A percentile compares a stretch with the other conserved stretches of the same genome.
Conservation (phyloP, 306 rosid genomes). For the Prunus mume region DNA sequence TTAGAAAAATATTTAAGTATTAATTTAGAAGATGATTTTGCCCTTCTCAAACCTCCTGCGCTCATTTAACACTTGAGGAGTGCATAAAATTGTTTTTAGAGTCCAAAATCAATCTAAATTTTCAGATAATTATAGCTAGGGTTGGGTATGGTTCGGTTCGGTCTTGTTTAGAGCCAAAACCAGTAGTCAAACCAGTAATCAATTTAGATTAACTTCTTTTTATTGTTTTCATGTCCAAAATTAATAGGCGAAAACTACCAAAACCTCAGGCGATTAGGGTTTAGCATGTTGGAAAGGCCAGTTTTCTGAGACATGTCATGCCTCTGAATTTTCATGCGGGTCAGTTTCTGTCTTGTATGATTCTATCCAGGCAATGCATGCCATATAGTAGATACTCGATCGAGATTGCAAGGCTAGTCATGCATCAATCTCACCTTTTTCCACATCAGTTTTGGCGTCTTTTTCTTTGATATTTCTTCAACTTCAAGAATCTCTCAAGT, state of each 20-base stretch:
- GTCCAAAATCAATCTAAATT: too few species aligned
- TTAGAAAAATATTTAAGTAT: too few species aligned
- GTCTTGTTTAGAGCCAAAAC: too few species aligned
- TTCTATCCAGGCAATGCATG: conserved; percentile 22
- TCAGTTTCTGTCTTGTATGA: conserved; percentile 18
- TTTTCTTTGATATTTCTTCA: conserved; percentile 18
- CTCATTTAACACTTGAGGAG: too few species aligned
- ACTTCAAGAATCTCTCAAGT: neutral
- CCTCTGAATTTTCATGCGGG: neutral
- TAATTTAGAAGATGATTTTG: too few species aligned
- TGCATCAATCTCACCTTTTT: conserved; percentile 34
- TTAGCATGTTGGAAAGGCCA: neutral
- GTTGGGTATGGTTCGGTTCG: too few species aligned
- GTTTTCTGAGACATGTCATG: neutral
- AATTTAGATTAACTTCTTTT: too few species aligned
- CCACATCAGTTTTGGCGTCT: conserved; percentile 24
- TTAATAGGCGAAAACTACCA: neutral
- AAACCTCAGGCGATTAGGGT: conserved; percentile 7
- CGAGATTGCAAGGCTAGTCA: conserved; percentile 1
- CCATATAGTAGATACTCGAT: conserved; percentile 16
- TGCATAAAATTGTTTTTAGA: too few species aligned
- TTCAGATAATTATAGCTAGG: too few species aligned
- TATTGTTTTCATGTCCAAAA: too few species aligned
- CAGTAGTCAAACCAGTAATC: too few species aligned
- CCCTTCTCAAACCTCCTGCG: too few species aligned